phyloP scores from a whole-genome alignment of 2,329 filamentous ascomycete species.

The Trichoderma hamatum region DNA sequence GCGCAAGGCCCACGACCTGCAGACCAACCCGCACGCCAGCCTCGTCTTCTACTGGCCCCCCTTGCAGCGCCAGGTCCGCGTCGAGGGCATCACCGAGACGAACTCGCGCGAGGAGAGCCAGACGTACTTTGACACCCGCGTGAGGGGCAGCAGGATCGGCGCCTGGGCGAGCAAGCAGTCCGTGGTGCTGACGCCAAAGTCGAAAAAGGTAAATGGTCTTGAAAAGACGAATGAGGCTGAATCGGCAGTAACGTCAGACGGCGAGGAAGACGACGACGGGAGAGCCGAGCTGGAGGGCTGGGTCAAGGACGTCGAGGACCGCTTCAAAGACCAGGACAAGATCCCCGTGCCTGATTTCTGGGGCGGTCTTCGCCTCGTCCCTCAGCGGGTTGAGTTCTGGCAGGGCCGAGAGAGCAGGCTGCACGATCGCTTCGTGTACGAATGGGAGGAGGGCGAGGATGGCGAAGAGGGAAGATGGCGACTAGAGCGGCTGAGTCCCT shows the following conservation, averaged over 20 bases:
- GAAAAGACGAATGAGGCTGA: neutral
- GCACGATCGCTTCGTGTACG: conserved; percentile 92
- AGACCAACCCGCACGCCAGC: conserved; percentile 73
- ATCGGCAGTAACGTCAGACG: neutral
- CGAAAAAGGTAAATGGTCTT: neutral
- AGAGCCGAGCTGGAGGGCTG: conserved; percentile 73
- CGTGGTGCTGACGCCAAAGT: conserved; percentile 62
- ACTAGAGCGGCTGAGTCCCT: conserved; percentile 76
- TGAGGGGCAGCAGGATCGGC: conserved; percentile 80
- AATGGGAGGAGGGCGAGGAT: conserved; percentile 53
- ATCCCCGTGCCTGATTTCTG: conserved; percentile 94
- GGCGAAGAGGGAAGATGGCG: conserved; percentile 60
- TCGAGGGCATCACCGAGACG: conserved; percentile 76
- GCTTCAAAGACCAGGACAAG: conserved; percentile 72
- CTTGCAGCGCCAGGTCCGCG: conserved; percentile 84
- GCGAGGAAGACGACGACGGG: conserved; percentile 64
- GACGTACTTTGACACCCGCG: conserved; percentile 67
- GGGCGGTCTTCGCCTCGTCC: conserved; percentile 86
- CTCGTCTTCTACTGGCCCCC: conserved; percentile 91
- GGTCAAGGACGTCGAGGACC: conserved; percentile 75
- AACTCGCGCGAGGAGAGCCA: conserved; percentile 72
- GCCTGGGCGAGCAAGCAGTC: conserved; percentile 95
- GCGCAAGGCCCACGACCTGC: conserved; percentile 68
- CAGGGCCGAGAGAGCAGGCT: conserved; percentile 87
- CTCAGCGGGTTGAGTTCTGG: conserved; percentile 92